phyloP scores from a whole-genome alignment of 2,329 filamentous ascomycete species.

The Hymenoscyphus fraxineus region DNA sequence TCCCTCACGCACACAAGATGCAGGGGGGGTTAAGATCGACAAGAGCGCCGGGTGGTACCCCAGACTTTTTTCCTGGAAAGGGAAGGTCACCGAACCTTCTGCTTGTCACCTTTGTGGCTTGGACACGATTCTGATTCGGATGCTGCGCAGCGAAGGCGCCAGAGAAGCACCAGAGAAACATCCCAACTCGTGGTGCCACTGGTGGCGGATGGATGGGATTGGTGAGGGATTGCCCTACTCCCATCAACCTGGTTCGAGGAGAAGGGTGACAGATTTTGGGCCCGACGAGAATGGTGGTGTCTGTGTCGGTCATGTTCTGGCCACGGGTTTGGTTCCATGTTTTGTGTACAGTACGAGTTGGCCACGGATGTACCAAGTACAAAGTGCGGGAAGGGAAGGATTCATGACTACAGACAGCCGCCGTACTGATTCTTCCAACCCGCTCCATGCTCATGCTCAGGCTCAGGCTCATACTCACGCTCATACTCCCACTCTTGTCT shows the following conservation, averaged over 20 bases:
- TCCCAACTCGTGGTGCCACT: background rate
- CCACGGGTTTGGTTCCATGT: no score
- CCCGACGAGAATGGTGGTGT: background rate
- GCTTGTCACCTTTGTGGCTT: background rate
- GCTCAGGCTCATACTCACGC: background rate
- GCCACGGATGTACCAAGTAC: no score
- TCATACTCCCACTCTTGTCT: background rate
- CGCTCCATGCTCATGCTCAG: background rate
- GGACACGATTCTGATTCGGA: background rate
- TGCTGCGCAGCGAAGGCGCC: background rate
- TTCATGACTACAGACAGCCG: no score
- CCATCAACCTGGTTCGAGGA: background rate
- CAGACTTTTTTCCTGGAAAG: background rate
- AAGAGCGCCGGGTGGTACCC: background rate
- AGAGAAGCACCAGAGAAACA: background rate
- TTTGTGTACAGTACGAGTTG: no score
- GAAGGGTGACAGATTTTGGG: background rate
- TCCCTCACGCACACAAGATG: background rate
- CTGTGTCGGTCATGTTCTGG: no score
- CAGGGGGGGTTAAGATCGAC: background rate
- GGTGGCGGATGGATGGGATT: background rate
- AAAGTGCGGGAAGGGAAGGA: no score
- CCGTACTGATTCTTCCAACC: background rate
- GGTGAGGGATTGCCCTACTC: background rate
- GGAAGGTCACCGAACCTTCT: background rate